Evolutionary conservation across 768 basidiomycete genomes (phyloP).

Genomic region (Dioszegia crocea): DNA sequence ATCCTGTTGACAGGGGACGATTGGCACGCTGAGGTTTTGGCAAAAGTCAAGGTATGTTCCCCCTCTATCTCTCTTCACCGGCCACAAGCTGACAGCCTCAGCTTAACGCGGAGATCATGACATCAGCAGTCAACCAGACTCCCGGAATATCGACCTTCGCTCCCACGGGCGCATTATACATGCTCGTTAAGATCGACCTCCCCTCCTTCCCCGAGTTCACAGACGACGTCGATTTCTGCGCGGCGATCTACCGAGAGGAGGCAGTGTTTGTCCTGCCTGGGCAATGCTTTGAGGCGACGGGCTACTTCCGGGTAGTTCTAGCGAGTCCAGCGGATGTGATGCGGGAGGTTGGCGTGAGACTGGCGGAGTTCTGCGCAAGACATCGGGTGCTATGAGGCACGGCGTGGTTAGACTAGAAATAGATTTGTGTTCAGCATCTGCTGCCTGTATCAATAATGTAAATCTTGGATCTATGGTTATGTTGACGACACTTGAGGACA

Average conservation of each 20-base stretch:
- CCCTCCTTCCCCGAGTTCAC: conserved; percentile 24
- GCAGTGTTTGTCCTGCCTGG: conserved; percentile 46
- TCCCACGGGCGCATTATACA: conserved; percentile 43
- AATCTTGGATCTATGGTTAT: too few relatives aligned
- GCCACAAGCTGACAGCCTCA: conserved; percentile 5
- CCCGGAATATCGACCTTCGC: conserved; percentile 33
- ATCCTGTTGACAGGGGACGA: conserved; percentile 34
- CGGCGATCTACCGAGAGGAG: conserved; percentile 42
- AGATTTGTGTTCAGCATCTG: too few relatives aligned
- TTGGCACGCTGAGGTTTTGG: conserved; percentile 40
- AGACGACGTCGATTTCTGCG: conserved; percentile 45
- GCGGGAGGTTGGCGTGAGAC: conserved; percentile 38
- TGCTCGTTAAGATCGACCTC: conserved; percentile 37
- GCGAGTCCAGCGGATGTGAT: conserved; percentile 38
- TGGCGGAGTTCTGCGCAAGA: conserved; percentile 33
- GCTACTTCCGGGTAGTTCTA: conserved; percentile 43
- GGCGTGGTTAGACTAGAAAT: neutral
- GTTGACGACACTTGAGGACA: too few relatives aligned
- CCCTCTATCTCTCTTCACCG: neutral
- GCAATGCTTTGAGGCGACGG: conserved; percentile 37
- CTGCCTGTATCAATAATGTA: too few relatives aligned
- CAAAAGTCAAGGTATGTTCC: conserved; percentile 38
- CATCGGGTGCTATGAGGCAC: neutral
- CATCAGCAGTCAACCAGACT: conserved; percentile 22
- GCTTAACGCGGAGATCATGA: conserved; percentile 33